These are phyloP conservation scores for Leavenworthia alabamica DNA, from an alignment of 345 rosid species.

Conservation along the genomic window DNA sequence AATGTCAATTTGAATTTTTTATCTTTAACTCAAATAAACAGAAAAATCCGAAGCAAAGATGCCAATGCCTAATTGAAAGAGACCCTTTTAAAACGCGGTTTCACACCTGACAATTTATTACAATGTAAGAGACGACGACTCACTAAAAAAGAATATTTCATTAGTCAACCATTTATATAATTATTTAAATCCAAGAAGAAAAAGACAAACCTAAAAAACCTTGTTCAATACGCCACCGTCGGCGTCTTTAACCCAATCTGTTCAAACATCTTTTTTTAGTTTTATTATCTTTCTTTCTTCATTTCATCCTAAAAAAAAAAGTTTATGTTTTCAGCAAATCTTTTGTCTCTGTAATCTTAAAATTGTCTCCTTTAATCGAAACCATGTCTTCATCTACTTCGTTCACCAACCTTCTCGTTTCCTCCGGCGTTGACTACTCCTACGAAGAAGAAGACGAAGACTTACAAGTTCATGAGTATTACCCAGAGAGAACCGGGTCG, in stretches of 20 bases:
- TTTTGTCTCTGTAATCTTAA: background rate
- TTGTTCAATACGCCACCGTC: slow-evolving; percentile 34
- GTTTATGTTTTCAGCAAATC: slow-evolving; percentile 1
- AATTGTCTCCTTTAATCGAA: slow-evolving; percentile 11
- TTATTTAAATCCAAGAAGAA: slow-evolving; percentile 11
- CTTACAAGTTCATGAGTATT: slow-evolving; percentile 21
- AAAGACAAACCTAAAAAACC: slow-evolving; percentile 16
- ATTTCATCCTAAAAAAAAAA: slow-evolving; percentile 13
- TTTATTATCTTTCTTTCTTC: slow-evolving; percentile 14
- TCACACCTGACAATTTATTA: slow-evolving; percentile 15
- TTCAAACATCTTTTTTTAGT: slow-evolving; percentile 8
- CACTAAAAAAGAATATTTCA: slow-evolving; percentile 8
- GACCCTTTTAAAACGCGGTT: slow-evolving; percentile 25
- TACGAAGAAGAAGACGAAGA: slow-evolving; percentile 25
- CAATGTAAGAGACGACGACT: slow-evolving; percentile 16
- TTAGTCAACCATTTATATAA: slow-evolving; percentile 23
- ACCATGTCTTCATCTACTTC: slow-evolving; percentile 35
- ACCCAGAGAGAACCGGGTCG: slow-evolving; percentile 47
- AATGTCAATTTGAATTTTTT: too few relatives aligned
- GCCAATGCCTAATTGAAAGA: too few relatives aligned
- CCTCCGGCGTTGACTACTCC: slow-evolving; percentile 31
- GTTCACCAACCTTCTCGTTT: slow-evolving; percentile 53
- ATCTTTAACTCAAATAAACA: too few relatives aligned
- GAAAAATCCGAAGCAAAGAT: too few relatives aligned
- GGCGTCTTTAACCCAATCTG: slow-evolving; percentile 17